A percentile compares a stretch with the other conserved stretches of the same genome.
Evolutionary conservation across 2,329 filamentous ascomycete species (phyloP).

Genomic region (Colletotrichum falcatum): DNA sequence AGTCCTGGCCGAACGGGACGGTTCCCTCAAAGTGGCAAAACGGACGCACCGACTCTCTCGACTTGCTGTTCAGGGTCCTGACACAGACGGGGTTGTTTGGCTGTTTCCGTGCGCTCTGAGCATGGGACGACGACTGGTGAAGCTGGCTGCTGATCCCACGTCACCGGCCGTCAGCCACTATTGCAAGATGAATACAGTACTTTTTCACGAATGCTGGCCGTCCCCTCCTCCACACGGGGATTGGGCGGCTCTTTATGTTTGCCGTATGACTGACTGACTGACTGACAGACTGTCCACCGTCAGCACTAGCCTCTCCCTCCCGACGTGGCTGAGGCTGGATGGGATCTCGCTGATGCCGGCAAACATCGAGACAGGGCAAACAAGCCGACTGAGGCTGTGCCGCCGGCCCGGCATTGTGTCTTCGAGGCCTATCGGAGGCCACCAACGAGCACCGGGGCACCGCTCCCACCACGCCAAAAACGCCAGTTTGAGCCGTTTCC

Average conservation of each 20-base stretch:
- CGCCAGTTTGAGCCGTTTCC: background rate
- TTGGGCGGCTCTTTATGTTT: background rate
- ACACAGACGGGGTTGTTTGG: background rate
- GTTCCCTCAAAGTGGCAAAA: conserved; percentile 9
- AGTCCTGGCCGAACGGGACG: conserved; percentile 1
- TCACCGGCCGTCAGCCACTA: background rate
- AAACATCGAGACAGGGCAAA: background rate
- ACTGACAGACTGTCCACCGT: background rate
- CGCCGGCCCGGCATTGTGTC: background rate
- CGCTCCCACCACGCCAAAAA: background rate
- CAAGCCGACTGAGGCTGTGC: background rate
- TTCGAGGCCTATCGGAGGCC: background rate
- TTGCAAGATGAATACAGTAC: background rate
- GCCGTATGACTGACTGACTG: too few species aligned
- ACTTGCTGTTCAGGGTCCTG: background rate
- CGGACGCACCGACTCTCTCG: background rate
- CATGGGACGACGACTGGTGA: background rate
- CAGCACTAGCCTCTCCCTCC: background rate
- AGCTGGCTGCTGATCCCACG: background rate
- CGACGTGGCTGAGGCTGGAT: background rate
- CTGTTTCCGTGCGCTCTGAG: background rate
- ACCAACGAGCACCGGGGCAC: background rate
- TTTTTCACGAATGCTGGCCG: background rate
- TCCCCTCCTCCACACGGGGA: background rate
- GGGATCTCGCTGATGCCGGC: background rate